Evolutionary conservation across 176 grass and related monocot species (phyloP), one percentile per base, ranked within the genome.

Genomic region (Avena eriantha): DNA sequence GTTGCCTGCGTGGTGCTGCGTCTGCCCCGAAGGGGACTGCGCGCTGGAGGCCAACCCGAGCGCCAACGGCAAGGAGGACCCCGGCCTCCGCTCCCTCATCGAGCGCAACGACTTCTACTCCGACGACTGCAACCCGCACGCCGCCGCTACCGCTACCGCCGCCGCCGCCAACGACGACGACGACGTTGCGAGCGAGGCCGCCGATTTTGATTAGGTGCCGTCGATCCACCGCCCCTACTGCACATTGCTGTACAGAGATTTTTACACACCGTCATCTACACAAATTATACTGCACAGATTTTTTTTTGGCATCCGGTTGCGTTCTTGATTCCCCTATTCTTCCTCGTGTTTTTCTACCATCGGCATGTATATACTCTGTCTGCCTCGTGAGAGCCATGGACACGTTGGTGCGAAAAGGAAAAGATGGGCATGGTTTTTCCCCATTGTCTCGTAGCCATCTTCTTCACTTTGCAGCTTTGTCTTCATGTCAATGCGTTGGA

Each of bases 61-160:
- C 82, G 85, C 85, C 77, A 88, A 88, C 77, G 86, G 85, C 85
- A 91, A 88, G 89, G 86, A 91, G 77, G 82, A 85, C 26, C 24
- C 67, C 69, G 76, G 89, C 17, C 19, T 85, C n/a, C 82, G 89
- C 59, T 23, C 82, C 59, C 69, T 91, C 77, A 54, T 91, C 36
- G 89, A 91, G 85, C 50, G 18, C 5, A 91, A 91, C 89, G 89
- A 84, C 60, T 88, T 88, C 82, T 91, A 84, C 89, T 69, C 89
- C 69, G 69, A 56, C 50, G 89, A 91, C 60, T 91, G 89, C 61
- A 91, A 91, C 85, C 89, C 85, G 69, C 89, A 91, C 82, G 51
- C 69, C 60, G 35, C n/a, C 56, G 46, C 5, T n/a, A 34, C 35
- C 7, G 9, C 3, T 16, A 11, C 17, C 36, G 24, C 11, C 73